Evolutionary conservation across 805 yeast species (phyloP).

Genomic region (Candida nitratophila): DNA sequence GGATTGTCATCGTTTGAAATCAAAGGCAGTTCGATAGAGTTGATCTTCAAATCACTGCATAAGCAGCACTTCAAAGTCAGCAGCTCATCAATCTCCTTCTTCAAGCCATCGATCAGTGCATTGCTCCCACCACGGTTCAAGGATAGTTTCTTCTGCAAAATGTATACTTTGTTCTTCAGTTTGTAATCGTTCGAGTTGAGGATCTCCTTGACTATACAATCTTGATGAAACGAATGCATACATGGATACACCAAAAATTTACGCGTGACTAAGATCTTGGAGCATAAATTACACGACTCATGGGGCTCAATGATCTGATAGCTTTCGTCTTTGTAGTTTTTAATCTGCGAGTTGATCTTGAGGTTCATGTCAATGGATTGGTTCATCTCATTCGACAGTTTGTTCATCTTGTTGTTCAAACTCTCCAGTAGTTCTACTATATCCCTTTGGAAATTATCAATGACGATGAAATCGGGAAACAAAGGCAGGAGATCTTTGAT

Average conservation of each 20-base stretch:
- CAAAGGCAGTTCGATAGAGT: constrained; percentile 59
- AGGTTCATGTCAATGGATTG: constrained; percentile 56
- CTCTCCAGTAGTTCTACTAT: constrained; percentile 71
- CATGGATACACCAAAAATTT: constrained; percentile 84
- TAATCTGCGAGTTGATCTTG: constrained; percentile 54
- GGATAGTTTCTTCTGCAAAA: constrained; percentile 38
- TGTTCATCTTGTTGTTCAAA: constrained; percentile 59
- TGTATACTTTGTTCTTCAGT: constrained; percentile 54
- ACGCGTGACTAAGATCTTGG: constrained; percentile 59
- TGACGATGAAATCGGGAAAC: constrained; percentile 76
- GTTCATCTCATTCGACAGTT: constrained; percentile 67
- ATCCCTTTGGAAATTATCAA: constrained; percentile 79
- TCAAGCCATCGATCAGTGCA: constrained; percentile 21
- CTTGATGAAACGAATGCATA: constrained; percentile 82
- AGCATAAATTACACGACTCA: constrained; percentile 71
- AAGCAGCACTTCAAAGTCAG: constrained; percentile 61
- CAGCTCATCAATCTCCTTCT: constrained; percentile 49
- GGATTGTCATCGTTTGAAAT: constrained; percentile 30
- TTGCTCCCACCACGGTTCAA: constrained; percentile 26
- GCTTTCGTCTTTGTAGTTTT: constrained; percentile 38
- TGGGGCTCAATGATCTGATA: constrained; percentile 74
- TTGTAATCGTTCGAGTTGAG: constrained; percentile 59
- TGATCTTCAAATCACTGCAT: constrained; percentile 70
- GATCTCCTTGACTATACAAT: constrained; percentile 66
- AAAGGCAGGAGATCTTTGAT: constrained; percentile 80